Evolutionary conservation across 148 eudicot species (phyloP), one percentile per base, ranked within the genome.

Genomic region (Camellia japonica): DNA sequence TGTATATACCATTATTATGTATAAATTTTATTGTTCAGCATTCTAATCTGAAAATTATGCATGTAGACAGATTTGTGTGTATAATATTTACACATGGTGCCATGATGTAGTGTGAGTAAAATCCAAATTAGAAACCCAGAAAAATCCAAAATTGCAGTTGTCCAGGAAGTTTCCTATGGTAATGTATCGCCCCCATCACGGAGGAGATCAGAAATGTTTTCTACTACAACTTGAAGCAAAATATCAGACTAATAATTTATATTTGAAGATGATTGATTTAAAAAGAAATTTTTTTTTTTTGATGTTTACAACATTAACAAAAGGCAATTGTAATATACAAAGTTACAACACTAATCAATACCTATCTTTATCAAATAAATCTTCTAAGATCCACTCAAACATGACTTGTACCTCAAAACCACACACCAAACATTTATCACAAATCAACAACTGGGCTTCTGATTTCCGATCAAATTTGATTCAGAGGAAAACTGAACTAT

Each of bases 401-500:
- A 76, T 61, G 68, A 76, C 47, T 15, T 76, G 78, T 60, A 61
- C 67, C 42, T 13, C 38, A 6, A 47, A 44, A 68, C 61, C 58
- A 72, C 13, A 71, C 77, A 59, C 51, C 19, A 30, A 80, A 47
- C 16, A 61, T 59, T 59, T 23, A 61, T 42, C 70, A 62, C 78
- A 49, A 51, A 61, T 61, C 8, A 60, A 61, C 77, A 52, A 71
- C 47, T 59, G 3, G 3, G 47, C 71, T 42, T 54, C 46, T 23
- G 52, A 20, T 73, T 30, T 44, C 4, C 72, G 74, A 54, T 44
- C 19, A 30, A 55, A 2, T 61, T 41, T 54, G 56, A 18, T 43
- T 84, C 81, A 89, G 41, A 85, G 63, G 78, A 84, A 88, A 76
- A 81, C 81, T 65, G 76, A 69, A 73, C 87, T 76, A 68, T 76